phyloP scores from a whole-genome alignment of 208 protist species.

The Leishmania lainsoni region DNA sequence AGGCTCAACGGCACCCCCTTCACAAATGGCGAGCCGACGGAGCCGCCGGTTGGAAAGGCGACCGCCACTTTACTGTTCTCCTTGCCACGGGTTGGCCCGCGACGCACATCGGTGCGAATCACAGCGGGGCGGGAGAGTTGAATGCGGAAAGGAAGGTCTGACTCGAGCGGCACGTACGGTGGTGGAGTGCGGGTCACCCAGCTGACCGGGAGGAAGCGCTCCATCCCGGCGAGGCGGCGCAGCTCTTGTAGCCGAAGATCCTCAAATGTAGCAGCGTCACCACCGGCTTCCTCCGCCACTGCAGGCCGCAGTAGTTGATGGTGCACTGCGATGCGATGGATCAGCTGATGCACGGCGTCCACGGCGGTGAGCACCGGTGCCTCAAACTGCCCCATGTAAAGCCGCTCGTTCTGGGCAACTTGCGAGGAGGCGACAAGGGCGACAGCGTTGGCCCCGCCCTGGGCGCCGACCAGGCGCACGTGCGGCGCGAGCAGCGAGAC shows the following conservation, averaged over 20 bases:
- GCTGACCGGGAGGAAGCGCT: slow-evolving; percentile 75
- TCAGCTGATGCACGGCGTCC: slow-evolving; percentile 82
- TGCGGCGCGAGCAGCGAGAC: slow-evolving; percentile 77
- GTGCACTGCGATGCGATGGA: slow-evolving; percentile 66
- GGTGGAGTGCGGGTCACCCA: slow-evolving; percentile 83
- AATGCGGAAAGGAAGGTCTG: slow-evolving; percentile 82
- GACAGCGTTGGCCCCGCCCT: slow-evolving; percentile 65
- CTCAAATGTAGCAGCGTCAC: background rate
- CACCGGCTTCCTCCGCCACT: background rate
- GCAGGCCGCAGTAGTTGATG: slow-evolving; percentile 55
- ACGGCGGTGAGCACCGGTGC: slow-evolving; percentile 76
- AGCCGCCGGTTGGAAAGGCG: slow-evolving; percentile 63
- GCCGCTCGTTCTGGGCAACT: slow-evolving; percentile 74
- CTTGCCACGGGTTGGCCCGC: background rate
- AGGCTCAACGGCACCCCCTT: slow-evolving; percentile 60
- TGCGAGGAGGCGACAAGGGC: slow-evolving; percentile 77
- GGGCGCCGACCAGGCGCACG: slow-evolving; percentile 44
- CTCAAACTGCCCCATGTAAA: slow-evolving; percentile 90
- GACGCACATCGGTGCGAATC: slow-evolving; percentile 25
- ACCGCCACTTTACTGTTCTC: background rate
- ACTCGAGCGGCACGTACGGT: slow-evolving; percentile 85
- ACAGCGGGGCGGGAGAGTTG: slow-evolving; percentile 78
- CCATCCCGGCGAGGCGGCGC: slow-evolving; percentile 37
- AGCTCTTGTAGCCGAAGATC: slow-evolving; percentile 19
- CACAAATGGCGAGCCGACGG: slow-evolving; percentile 81